phyloP scores from a whole-genome alignment of 2,329 filamentous ascomycete genomes.

The Scopulariopsis brevicaulis region DNA sequence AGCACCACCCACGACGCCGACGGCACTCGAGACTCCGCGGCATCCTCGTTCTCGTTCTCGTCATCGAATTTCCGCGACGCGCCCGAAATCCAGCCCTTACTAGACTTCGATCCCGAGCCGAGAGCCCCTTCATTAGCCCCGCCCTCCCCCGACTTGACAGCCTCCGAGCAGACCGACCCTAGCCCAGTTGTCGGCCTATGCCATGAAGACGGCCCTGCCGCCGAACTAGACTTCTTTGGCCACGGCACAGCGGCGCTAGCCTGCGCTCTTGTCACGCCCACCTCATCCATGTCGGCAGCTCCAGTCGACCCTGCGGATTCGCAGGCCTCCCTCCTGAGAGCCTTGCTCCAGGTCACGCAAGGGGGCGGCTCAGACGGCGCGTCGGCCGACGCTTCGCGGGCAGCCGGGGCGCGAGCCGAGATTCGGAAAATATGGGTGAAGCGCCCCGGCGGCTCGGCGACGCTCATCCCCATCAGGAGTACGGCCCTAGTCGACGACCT shows the following conservation, averaged over 20 bases:
- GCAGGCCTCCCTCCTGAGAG: conserved; percentile 33
- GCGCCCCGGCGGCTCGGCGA: conserved; percentile 74
- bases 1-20: not conserved
- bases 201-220: not conserved
- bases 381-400: conserved; percentile 20
- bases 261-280: not conserved
- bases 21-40: not conserved
- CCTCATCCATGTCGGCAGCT: conserved; percentile 25
- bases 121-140: not conserved
- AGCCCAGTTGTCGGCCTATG: not conserved
- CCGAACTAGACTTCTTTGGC: not conserved
- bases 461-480: conserved; percentile 72
- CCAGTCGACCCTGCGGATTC: conserved; percentile 21
- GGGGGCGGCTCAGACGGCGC: conserved; percentile 23
- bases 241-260: not conserved
- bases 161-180: not conserved
- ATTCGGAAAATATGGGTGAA: conserved; percentile 91
- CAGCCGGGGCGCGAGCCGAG: conserved; percentile 38
- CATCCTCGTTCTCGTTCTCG: not conserved
- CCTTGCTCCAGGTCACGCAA: conserved; percentile 35
- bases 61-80: not conserved
- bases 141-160: not conserved
- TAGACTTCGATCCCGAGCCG: not conserved
- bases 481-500: conserved; percentile 93
- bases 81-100: not conserved